A percentile compares a stretch with the other conserved stretches of the same genome.
phyloP scores from a whole-genome alignment of 495 filamentous ascomycete genomes.

The Chlorociboria aeruginascens region DNA sequence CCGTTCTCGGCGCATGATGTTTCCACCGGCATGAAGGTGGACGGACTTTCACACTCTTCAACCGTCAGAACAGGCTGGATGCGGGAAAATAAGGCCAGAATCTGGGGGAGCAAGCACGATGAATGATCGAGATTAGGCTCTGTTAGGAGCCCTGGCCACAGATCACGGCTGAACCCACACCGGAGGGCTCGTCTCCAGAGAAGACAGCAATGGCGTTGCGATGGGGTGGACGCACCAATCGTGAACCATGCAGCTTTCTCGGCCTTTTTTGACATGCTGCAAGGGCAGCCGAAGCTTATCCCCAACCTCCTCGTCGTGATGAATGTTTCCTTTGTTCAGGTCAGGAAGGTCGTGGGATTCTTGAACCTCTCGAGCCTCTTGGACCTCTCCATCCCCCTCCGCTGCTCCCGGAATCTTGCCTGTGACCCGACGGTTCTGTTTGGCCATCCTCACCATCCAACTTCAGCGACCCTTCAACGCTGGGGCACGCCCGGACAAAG shows the following conservation, averaged over 20 bases:
- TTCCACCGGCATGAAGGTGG: not conserved
- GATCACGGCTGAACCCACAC: not conserved
- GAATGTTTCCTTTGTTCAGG: not conserved
- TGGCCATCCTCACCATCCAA: not conserved
- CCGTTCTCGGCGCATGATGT: constrained; percentile 8
- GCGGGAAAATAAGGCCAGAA: too few relatives aligned
- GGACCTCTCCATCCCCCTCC: not conserved
- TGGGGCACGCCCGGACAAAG: too few relatives aligned
- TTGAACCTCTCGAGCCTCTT: not conserved
- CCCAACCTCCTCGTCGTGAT: not conserved
- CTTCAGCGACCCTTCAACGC: too few relatives aligned
- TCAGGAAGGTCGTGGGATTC: not conserved
- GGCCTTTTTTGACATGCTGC: not conserved
- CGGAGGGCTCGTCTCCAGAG: not conserved
- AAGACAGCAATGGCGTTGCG: not conserved
- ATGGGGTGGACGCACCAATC: not conserved
- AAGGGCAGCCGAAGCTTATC: not conserved
- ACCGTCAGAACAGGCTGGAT: constrained; percentile 13
- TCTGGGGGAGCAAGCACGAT: too few relatives aligned
- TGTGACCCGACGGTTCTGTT: not conserved
- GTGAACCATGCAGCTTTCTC: not conserved
- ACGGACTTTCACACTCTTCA: constrained; percentile 7
- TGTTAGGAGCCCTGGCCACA: not conserved
- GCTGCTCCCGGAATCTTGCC: not conserved
- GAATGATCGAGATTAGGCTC: constrained; percentile 7